Evolutionary conservation across 2,329 filamentous ascomycete genomes (phyloP).

Genomic region (Verticillium nonalfalfae): DNA sequence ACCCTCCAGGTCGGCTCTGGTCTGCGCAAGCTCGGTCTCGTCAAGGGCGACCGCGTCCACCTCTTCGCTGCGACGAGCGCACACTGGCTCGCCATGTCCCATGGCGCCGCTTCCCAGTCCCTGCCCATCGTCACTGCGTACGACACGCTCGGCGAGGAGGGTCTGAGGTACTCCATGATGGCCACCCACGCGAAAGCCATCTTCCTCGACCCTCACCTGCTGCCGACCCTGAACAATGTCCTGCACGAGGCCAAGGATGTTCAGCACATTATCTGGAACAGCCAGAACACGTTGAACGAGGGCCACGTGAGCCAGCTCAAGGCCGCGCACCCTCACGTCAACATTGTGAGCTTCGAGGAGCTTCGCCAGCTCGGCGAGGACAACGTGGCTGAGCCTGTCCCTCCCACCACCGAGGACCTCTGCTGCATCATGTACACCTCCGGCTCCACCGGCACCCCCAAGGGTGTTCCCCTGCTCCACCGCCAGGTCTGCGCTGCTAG

Average conservation of each 20-base stretch:
- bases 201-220: conserved; percentile 46
- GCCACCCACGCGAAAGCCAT: conserved; percentile 67
- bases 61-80: conserved; percentile 70
- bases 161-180: conserved; percentile 65
- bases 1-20: conserved; percentile 62
- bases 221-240: conserved; percentile 49
- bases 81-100: conserved; percentile 45
- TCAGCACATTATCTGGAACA: conserved; percentile 48
- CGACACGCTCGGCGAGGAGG: conserved; percentile 72
- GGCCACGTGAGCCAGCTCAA: conserved; percentile 43
- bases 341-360: conserved; percentile 44
- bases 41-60: conserved; percentile 63
- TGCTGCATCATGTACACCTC: conserved; percentile 72
- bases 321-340: conserved; percentile 31
- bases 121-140: conserved; percentile 81
- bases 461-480: conserved; percentile 74
- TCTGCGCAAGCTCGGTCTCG: conserved; percentile 66
- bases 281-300: conserved; percentile 44
- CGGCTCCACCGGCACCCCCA: conserved; percentile 75
- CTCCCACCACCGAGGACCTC: conserved; percentile 65
- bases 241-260: conserved; percentile 43
- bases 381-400: conserved; percentile 61
- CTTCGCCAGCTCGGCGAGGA: conserved; percentile 48
- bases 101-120: conserved; percentile 62
- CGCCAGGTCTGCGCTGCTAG: conserved; percentile 67